A percentile compares a stretch with the other conserved stretches of the same genome.
phyloP scores from a whole-genome alignment of 345 rosid genomes.

The Heritiera fomes region DNA sequence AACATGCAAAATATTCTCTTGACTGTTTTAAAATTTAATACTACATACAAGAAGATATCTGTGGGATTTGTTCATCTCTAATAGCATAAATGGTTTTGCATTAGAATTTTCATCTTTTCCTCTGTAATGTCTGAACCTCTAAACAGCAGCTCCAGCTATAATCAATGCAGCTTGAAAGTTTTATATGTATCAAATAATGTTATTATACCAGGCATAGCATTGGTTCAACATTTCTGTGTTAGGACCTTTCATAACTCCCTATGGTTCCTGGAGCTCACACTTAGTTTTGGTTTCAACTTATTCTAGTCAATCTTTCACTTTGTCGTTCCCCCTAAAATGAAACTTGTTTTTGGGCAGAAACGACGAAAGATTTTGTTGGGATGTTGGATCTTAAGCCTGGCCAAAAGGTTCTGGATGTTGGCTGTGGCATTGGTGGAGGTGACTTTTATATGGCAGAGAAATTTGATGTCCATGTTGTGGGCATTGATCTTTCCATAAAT shows the following conservation, averaged over 20 bases:
- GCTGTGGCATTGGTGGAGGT: conserved; percentile 99
- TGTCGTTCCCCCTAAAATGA: neutral
- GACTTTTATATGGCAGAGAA: conserved; percentile 97
- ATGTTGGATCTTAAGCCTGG: conserved; percentile 85
- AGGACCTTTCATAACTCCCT: neutral
- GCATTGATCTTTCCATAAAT: conserved; percentile 90
- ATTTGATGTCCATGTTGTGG: conserved; percentile 83
- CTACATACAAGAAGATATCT: neutral
- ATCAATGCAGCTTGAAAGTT: neutral
- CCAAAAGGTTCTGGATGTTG: conserved; percentile 95
- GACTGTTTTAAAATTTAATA: neutral
- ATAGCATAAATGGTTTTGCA: conserved; percentile 1
- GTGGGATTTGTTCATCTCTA: conserved; percentile 2
- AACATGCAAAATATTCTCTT: neutral
- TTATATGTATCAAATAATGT: neutral
- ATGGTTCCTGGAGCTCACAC: neutral
- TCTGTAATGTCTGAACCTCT: neutral
- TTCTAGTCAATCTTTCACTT: neutral
- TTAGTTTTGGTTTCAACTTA: neutral
- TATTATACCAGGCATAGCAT: neutral
- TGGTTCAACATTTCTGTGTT: neutral
- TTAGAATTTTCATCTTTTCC: conserved; percentile 26
- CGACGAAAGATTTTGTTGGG: conserved; percentile 90
- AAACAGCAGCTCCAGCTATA: neutral
- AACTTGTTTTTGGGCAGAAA: conserved; percentile 51